Evolutionary conservation across 345 rosid genomes (phyloP).

Genomic region (Syzygium grande): DNA sequence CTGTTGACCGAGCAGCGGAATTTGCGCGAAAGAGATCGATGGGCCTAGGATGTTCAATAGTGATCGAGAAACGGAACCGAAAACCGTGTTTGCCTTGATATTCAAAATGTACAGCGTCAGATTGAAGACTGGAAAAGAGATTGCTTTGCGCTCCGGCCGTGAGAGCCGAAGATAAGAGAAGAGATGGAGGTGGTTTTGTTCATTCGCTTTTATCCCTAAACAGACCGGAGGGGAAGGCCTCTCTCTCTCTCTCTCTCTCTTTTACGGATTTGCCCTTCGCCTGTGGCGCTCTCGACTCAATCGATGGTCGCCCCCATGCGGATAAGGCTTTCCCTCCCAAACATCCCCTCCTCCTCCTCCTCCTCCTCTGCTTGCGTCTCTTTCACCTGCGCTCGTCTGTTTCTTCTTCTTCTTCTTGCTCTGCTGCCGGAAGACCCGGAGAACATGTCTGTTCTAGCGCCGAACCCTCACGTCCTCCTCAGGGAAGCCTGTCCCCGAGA

Average conservation of each 20-base stretch:
- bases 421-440: neutral
- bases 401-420: neutral
- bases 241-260: neutral
- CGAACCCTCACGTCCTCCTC: constrained; percentile 41
- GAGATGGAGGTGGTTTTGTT: neutral
- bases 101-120: neutral
- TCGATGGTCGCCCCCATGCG: neutral
- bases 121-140: no score
- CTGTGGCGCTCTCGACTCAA: neutral
- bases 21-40: neutral
- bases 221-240: neutral
- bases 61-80: neutral
- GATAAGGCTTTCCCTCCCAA: neutral
- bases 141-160: neutral
- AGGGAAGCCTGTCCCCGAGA: constrained; percentile 13
- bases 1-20: neutral
- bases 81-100: neutral
- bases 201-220: neutral
- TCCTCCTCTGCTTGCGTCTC: neutral
- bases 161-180: neutral
- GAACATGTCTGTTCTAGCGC: constrained; percentile 44
- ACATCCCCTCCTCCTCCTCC: neutral
- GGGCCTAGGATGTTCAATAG: neutral
- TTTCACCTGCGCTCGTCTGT: neutral
- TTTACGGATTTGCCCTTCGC: neutral